Evolutionary conservation across 441 rosid species (phyloP).

Genomic region (Erysimum pusillum): DNA sequence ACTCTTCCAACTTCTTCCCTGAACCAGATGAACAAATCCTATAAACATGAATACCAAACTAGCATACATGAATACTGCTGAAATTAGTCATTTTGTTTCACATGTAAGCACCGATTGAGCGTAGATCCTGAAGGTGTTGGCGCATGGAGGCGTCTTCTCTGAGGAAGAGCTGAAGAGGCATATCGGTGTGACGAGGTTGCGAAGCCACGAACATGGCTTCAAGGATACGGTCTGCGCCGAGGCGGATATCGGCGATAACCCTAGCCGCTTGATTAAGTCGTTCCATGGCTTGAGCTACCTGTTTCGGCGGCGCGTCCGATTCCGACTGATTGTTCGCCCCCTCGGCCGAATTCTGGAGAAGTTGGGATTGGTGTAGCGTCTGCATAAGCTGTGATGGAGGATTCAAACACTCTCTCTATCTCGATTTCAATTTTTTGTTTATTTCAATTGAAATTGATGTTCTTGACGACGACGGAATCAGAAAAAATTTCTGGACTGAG

Average conservation of each 20-base stretch:
- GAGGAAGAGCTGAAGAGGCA: constrained; percentile 65
- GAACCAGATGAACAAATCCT: constrained; percentile 3
- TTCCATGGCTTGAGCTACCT: constrained; percentile 95
- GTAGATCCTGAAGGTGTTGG: constrained; percentile 86
- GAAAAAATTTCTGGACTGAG: background rate
- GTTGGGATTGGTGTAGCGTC: constrained; percentile 49
- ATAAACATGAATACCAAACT: background rate
- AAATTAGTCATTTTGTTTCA: background rate
- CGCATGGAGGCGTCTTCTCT: constrained; percentile 90
- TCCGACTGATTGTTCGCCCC: constrained; percentile 46
- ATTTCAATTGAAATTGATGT: constrained; percentile 9
- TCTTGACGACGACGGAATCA: constrained; percentile 1
- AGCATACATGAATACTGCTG: background rate
- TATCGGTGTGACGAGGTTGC: constrained; percentile 71
- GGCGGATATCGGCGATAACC: constrained; percentile 84
- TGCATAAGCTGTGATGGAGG: constrained; percentile 48
- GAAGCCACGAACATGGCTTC: constrained; percentile 81
- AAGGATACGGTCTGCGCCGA: constrained; percentile 91
- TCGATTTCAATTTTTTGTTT: background rate
- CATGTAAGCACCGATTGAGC: constrained; percentile 62
- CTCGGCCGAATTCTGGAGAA: constrained; percentile 41
- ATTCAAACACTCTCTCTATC: constrained; percentile 24
- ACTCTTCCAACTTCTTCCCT: constrained; percentile 92
- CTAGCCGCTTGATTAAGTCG: constrained; percentile 89
- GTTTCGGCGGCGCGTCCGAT: constrained; percentile 89